phyloP scores from a whole-genome alignment of 2,329 filamentous ascomycete genomes.

The Pseudodiploospora longispora region DNA sequence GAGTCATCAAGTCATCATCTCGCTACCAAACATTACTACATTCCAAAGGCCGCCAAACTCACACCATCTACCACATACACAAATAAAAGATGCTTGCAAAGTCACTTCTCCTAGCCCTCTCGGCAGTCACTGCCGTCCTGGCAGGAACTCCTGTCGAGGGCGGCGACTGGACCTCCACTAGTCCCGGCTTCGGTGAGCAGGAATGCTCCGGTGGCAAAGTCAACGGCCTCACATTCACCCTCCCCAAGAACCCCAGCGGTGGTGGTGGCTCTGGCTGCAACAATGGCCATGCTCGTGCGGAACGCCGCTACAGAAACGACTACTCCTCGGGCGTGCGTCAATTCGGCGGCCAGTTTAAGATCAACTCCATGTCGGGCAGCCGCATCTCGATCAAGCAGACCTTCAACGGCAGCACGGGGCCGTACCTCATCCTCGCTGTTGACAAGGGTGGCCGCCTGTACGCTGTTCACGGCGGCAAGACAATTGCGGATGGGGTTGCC shows the following conservation, averaged over 20 bases:
- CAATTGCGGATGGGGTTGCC: conserved; percentile 12
- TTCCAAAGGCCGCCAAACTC: too few species aligned
- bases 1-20: too few species aligned
- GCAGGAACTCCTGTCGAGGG: conserved; percentile 11
- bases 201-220: conserved; percentile 13
- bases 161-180: conserved; percentile 9
- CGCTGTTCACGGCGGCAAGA: conserved; percentile 14
- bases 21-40: too few species aligned
- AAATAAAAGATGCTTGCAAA: conserved; percentile 5
- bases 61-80: too few species aligned
- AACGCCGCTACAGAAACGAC: conserved; percentile 14
- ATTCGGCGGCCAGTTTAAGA: conserved; percentile 16
- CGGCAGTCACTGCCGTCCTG: conserved; percentile 6
- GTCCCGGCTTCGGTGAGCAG: conserved; percentile 7
- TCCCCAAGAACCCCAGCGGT: conserved; percentile 13
- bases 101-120: conserved; percentile 8
- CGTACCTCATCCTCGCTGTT: conserved; percentile 15
- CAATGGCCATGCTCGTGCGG: conserved; percentile 16
- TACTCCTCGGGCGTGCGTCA: conserved; percentile 14
- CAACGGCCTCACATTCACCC: conserved; percentile 11
- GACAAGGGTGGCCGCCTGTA: conserved; percentile 12
- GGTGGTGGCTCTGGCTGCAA: conserved; percentile 13
- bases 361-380: conserved; percentile 15
- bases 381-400: conserved; percentile 18
- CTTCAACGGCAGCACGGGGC: conserved; percentile 14